Evolutionary conservation across 352 stramenopile species (phyloP).

Genomic region (Phytophthora europaea): DNA sequence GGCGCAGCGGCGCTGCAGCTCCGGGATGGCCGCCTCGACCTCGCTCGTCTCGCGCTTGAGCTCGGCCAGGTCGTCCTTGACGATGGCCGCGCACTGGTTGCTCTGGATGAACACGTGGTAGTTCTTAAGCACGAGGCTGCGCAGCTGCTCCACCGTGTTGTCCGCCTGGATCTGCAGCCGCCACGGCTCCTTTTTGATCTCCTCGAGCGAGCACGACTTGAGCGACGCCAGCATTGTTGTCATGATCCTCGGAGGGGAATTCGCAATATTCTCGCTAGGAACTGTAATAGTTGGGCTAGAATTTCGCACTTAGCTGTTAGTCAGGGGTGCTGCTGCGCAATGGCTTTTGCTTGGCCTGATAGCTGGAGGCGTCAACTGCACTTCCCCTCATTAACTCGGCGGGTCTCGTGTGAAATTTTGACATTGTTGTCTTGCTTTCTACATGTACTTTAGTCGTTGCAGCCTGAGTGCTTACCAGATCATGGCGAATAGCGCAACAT

Average conservation of each 20-base stretch:
- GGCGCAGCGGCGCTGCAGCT: conserved; percentile 64
- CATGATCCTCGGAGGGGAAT: conserved; percentile 3
- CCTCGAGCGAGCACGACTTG: conserved; percentile 73
- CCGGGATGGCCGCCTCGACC: conserved; percentile 61
- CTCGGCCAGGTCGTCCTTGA: conserved; percentile 80
- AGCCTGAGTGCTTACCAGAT: too few species aligned
- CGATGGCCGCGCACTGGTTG: conserved; percentile 86
- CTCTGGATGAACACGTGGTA: conserved; percentile 94
- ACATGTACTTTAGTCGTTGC: too few species aligned
- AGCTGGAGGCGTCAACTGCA: not conserved
- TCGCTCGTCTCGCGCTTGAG: conserved; percentile 76
- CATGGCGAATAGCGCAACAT: too few species aligned
- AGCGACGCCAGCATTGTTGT: conserved; percentile 43
- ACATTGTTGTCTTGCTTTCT: not conserved
- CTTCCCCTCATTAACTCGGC: not conserved
- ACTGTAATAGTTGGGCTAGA: not conserved
- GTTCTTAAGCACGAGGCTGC: conserved; percentile 87
- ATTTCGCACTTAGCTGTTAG: not conserved
- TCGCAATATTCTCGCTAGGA: not conserved
- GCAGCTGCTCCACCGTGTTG: conserved; percentile 78
- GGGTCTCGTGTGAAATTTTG: not conserved
- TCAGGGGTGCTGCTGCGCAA: too few species aligned
- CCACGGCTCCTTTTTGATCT: conserved; percentile 89
- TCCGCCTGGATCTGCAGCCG: conserved; percentile 86
- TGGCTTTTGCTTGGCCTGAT: not conserved